Evolutionary conservation across 2,329 filamentous ascomycete species (phyloP).

Genomic region (Paracamarosporium sp.): DNA sequence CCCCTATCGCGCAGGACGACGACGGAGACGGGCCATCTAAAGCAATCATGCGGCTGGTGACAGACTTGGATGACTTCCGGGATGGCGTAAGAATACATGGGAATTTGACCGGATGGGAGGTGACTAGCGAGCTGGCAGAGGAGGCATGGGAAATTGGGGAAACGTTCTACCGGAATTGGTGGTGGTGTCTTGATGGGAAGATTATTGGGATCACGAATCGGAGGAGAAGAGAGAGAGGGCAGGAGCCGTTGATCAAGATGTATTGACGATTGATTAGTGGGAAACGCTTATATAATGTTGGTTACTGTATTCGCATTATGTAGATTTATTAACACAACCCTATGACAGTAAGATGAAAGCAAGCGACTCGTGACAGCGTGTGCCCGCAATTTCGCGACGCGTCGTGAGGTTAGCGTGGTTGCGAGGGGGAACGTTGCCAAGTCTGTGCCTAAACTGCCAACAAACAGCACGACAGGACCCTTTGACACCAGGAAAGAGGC

Average conservation of each 20-base stretch:
- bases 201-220: slow-evolving; percentile 63
- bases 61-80: slow-evolving; percentile 63
- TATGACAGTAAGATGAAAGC: neutral
- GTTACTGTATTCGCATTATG: no score
- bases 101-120: slow-evolving; percentile 53
- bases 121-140: slow-evolving; percentile 56
- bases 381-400: neutral
- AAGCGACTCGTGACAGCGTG: slow-evolving; percentile 3
- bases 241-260: slow-evolving; percentile 16
- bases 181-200: slow-evolving; percentile 64
- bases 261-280: neutral
- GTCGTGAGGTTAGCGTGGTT: slow-evolving; percentile 8
- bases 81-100: slow-evolving; percentile 52
- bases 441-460: slow-evolving; percentile 10
- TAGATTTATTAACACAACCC: neutral
- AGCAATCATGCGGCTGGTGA: slow-evolving; percentile 60
- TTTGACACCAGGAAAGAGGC: slow-evolving; percentile 1
- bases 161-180: slow-evolving; percentile 65
- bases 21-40: slow-evolving; percentile 46
- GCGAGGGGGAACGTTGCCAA: slow-evolving; percentile 18
- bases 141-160: slow-evolving; percentile 65
- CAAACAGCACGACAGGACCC: slow-evolving; percentile 10
- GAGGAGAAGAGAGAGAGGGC: slow-evolving; percentile 57
- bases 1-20: slow-evolving; percentile 49
- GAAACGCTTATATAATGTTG: no score